phyloP scores from a whole-genome alignment of 768 basidiomycete genomes.

The Daedalea quercina region DNA sequence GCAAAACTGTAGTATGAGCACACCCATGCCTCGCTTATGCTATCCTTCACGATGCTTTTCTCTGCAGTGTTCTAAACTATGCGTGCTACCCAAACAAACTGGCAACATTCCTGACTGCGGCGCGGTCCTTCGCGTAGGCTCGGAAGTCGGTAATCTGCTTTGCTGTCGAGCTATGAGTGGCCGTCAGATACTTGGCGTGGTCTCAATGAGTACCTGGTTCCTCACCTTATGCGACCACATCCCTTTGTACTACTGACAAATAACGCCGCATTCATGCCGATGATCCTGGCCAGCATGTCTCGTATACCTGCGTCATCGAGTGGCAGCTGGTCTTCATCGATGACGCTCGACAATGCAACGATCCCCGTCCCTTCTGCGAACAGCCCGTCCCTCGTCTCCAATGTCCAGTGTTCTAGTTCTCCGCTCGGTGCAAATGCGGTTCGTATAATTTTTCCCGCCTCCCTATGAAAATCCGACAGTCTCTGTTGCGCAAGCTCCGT shows the following conservation, averaged over 20 bases:
- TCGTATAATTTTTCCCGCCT: slow-evolving; percentile 38
- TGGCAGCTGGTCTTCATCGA: slow-evolving; percentile 19
- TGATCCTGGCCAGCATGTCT: slow-evolving; percentile 52
- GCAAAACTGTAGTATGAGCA: slow-evolving; percentile 28
- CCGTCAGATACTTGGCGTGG: neutral
- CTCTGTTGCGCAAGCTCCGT: neutral
- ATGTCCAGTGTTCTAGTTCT: slow-evolving; percentile 30
- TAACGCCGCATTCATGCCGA: slow-evolving; percentile 38
- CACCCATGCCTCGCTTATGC: slow-evolving; percentile 22
- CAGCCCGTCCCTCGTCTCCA: slow-evolving; percentile 36
- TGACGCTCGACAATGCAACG: neutral
- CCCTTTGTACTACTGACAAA: slow-evolving; percentile 44
- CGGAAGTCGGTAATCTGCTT: slow-evolving; percentile 43
- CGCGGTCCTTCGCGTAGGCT: slow-evolving; percentile 17
- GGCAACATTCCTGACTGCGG: slow-evolving; percentile 30
- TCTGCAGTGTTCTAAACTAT: neutral
- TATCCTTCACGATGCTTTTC: slow-evolving; percentile 11
- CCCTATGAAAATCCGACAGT: slow-evolving; percentile 34
- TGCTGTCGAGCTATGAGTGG: slow-evolving; percentile 40
- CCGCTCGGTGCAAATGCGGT: slow-evolving; percentile 37
- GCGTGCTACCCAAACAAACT: slow-evolving; percentile 34
- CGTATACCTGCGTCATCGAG: slow-evolving; percentile 43
- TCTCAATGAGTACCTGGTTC: neutral
- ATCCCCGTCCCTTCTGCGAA: slow-evolving; percentile 11
- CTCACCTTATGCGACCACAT: slow-evolving; percentile 43